These are phyloP conservation scores for Amniculicola lignicola DNA, from an alignment of 495 filamentous ascomycete species.

Conservation along the genomic window DNA sequence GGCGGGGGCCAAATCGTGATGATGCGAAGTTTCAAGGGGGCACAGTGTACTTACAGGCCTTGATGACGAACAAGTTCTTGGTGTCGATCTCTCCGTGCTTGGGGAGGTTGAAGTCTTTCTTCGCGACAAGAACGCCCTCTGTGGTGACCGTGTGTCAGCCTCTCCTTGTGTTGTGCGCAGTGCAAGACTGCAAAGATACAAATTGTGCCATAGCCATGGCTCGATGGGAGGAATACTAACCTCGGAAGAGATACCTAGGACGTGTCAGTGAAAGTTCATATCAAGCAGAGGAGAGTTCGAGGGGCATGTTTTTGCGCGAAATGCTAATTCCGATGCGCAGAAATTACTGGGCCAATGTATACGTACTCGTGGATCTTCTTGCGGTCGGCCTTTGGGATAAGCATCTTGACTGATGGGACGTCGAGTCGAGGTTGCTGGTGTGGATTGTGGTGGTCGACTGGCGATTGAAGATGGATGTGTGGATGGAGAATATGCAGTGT, in stretches of 20 bases:
- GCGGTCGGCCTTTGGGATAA: constrained; percentile 99
- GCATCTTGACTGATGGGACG: constrained; percentile 51
- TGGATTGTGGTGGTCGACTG: constrained; percentile 48
- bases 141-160: constrained; percentile 37
- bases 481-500: not conserved
- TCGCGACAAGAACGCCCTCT: constrained; percentile 98
- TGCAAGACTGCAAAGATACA: constrained; percentile 21
- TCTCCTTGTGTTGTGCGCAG: constrained; percentile 30
- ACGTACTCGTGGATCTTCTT: constrained; percentile 95
- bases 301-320: constrained; percentile 6
- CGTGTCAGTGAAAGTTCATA: not conserved
- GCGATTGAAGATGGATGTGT: constrained; percentile 4
- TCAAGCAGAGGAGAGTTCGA: constrained; percentile 5
- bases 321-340: constrained; percentile 7
- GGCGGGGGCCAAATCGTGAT: too few relatives aligned
- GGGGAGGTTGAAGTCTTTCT: constrained; percentile 95
- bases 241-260: constrained; percentile 84
- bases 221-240: constrained; percentile 49
- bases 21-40: not conserved
- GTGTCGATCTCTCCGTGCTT: constrained; percentile 95
- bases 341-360: not conserved
- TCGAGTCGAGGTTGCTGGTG: not conserved
- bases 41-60: constrained; percentile 64
- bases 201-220: constrained; percentile 34
- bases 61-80: constrained; percentile 97